Evolutionary conservation across 1,139 yeast genomes (phyloP).

Genomic region (Hyphopichia fennica): DNA sequence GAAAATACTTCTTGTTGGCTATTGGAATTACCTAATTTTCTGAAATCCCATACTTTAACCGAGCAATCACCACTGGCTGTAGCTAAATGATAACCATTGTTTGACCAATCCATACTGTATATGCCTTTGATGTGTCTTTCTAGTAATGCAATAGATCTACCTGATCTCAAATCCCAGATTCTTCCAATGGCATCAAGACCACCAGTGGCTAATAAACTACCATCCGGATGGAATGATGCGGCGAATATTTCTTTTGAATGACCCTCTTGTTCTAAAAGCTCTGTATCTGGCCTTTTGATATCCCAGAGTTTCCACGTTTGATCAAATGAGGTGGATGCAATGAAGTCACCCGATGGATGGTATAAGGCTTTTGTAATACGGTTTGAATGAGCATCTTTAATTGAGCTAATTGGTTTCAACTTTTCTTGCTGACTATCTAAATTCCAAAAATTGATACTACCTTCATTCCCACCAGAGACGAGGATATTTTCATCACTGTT

Average conservation of each 20-base stretch:
- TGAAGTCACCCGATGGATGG: constrained; percentile 61
- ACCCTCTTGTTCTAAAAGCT: constrained; percentile 68
- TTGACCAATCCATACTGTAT: constrained; percentile 71
- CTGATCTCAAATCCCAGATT: constrained; percentile 87
- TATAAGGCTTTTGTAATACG: constrained; percentile 65
- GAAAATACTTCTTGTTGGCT: constrained; percentile 41
- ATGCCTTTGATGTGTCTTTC: constrained; percentile 74
- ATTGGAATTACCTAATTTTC: constrained; percentile 32
- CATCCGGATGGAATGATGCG: constrained; percentile 72
- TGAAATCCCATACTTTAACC: constrained; percentile 83
- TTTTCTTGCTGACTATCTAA: constrained; percentile 4
- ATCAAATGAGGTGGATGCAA: constrained; percentile 80
- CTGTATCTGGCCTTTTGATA: constrained; percentile 32
- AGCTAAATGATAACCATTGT: constrained; percentile 73
- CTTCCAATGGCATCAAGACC: constrained; percentile 77
- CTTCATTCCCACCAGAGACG: constrained; percentile 70
- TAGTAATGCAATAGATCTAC: constrained; percentile 59
- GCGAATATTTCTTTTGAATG: constrained; percentile 75
- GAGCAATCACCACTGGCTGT: constrained; percentile 86
- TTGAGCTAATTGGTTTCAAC: constrained; percentile 15
- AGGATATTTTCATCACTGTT: constrained; percentile 13
- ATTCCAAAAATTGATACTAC: constrained; percentile 51
- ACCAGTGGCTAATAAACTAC: constrained; percentile 72
- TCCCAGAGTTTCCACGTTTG: constrained; percentile 93
- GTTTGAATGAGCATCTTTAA: constrained; percentile 42